Conservation (phyloP, 805 yeast species). For the Maudiozyma turicensis region DNA sequence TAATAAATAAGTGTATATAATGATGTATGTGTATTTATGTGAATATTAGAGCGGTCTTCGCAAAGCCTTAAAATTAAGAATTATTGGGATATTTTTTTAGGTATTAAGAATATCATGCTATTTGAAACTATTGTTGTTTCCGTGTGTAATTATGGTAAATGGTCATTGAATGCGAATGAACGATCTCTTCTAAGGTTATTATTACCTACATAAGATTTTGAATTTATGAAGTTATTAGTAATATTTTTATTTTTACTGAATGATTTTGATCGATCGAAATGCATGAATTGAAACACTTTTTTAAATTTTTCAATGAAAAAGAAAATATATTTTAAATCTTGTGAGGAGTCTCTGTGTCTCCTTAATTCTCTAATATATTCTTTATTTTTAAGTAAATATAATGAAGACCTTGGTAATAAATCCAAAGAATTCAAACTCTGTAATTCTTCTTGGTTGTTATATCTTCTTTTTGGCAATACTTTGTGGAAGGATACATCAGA, state of each 20-base stretch:
- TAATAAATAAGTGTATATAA: too few relatives aligned
- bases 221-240: neutral
- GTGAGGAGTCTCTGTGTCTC: slow-evolving; percentile 10
- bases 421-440: slow-evolving; percentile 42
- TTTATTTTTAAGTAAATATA: slow-evolving; percentile 19
- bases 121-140: too few relatives aligned
- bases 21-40: too few relatives aligned
- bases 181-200: neutral
- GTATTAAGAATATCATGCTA: too few relatives aligned
- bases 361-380: slow-evolving; percentile 11
- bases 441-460: slow-evolving; percentile 50
- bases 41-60: too few relatives aligned
- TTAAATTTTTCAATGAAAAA: neutral
- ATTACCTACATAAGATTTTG: neutral
- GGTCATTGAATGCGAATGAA: neutral
- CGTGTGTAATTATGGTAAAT: neutral
- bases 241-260: too few relatives aligned
- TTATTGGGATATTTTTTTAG: too few relatives aligned
- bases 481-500: slow-evolving; percentile 35
- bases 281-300: neutral
- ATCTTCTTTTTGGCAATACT: slow-evolving; percentile 52
- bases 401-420: slow-evolving; percentile 59
- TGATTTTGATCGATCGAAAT: neutral
- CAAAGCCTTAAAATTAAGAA: too few relatives aligned
- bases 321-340: neutral